These are phyloP conservation scores for Saccharomycopsis schoenii DNA, from an alignment of 805 yeast genomes.

Conservation along the genomic window DNA sequence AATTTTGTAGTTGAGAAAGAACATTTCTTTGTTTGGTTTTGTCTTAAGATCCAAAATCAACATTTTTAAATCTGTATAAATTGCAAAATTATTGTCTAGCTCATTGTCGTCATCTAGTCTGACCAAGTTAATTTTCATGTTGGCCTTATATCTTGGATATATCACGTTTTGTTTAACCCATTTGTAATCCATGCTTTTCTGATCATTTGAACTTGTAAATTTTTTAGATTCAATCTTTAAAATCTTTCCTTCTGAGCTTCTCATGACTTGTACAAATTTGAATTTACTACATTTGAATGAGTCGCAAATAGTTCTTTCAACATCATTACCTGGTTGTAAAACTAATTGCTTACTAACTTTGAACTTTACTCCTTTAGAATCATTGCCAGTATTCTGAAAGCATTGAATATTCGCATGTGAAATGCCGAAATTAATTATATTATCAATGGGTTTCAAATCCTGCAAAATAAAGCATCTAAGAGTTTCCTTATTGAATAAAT, in stretches of 20 bases:
- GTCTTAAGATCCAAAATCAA: slow-evolving; percentile 24
- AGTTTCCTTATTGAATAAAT: slow-evolving; percentile 20
- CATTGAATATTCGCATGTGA: not conserved
- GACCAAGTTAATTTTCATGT: slow-evolving; percentile 30
- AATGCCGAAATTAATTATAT: not conserved
- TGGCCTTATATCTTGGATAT: slow-evolving; percentile 30
- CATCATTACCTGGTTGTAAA: not conserved
- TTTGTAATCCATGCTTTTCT: not conserved
- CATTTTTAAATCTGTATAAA: slow-evolving; percentile 26
- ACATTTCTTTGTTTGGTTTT: not conserved
- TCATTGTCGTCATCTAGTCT: not conserved
- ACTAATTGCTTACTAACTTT: not conserved
- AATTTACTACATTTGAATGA: slow-evolving; percentile 16
- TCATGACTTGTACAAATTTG: slow-evolving; percentile 26
- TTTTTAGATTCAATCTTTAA: slow-evolving; percentile 25
- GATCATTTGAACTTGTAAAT: not conserved
- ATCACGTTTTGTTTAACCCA: slow-evolving; percentile 30
- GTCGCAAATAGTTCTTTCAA: slow-evolving; percentile 2
- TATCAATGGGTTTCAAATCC: not conserved
- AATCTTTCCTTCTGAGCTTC: slow-evolving; percentile 26
- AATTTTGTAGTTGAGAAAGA: not conserved
- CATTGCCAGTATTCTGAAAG: not conserved
- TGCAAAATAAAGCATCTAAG: not conserved
- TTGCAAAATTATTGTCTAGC: slow-evolving; percentile 8
- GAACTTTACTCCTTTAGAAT: not conserved